Conservation (phyloP, 2,329 filamentous ascomycete species). For the Thelonectria discophora region DNA sequence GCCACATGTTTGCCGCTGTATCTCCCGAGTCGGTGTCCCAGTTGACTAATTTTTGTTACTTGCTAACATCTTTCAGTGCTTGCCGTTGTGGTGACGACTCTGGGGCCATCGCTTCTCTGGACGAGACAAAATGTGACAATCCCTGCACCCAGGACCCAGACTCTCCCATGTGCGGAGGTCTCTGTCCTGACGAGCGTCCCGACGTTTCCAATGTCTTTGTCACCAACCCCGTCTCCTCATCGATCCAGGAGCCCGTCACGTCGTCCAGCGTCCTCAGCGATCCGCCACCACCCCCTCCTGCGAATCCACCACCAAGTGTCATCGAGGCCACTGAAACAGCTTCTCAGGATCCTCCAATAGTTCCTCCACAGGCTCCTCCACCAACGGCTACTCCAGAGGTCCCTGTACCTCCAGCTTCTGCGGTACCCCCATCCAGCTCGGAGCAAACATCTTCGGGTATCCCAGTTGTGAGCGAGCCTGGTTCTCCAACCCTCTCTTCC, state of each 20-base stretch:
- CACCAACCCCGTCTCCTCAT: conserved; percentile 27
- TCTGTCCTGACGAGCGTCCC: conserved; percentile 40
- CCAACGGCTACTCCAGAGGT: not conserved
- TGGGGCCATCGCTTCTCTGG: conserved; percentile 39
- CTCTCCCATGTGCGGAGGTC: conserved; percentile 48
- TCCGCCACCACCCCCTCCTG: conserved; percentile 1
- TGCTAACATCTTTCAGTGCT: conserved; percentile 38
- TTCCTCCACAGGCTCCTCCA: conserved; percentile 5
- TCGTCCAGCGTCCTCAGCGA: conserved; percentile 16
- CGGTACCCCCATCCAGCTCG: not conserved
- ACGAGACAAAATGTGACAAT: conserved; percentile 46
- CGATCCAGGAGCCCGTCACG: conserved; percentile 18
- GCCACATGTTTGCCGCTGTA: conserved; percentile 34
- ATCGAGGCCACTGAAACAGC: conserved; percentile 10
- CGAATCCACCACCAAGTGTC: not conserved
- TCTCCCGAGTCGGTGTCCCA: conserved; percentile 44
- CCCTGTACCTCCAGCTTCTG: conserved; percentile 5
- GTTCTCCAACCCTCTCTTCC: conserved; percentile 1
- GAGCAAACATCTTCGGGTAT: not conserved
- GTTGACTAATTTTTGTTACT: no score
- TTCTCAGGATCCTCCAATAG: conserved; percentile 16
- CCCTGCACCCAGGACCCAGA: conserved; percentile 42
- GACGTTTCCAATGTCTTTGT: conserved; percentile 47
- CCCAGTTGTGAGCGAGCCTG: not conserved
- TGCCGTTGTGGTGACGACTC: conserved; percentile 49